Evolutionary conservation across 768 basidiomycete genomes (phyloP), one percentile per base, ranked within the genome.

Genomic region (Leccinum rimulosum): DNA sequence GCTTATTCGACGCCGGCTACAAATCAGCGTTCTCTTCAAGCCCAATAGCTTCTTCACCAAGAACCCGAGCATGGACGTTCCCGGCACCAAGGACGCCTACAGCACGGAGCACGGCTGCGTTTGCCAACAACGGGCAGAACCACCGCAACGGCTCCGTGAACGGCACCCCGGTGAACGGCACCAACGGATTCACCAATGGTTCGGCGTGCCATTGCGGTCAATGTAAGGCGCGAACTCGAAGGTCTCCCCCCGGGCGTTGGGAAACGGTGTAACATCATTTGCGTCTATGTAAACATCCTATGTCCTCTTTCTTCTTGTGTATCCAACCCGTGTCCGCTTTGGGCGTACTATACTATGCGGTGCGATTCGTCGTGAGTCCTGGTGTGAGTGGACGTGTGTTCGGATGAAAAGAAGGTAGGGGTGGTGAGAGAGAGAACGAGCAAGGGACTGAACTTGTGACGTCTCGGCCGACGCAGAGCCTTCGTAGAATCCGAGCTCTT

Each of bases 31-130:
- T 50, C 75, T 84, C 15, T 84, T 97, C 77, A 91, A 90, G 67
- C 95, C 95, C 14, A 79, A 79, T 36, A 84, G 84, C 56, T 97
- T 97, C 84, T 98, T 97, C 78, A 80, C 79, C 64, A 77, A 77
- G 64, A 96, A 95, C 74, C 95, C 95, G 2, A 86, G 88, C 63
- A 85, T 96, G 82, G 95, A 97, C 67, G 91, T 96, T n/a, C 92
- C 93, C 9, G 85, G 85, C 10, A 81, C 76, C 38, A 80, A 79
- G 48, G 93, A 94, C 71, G 59, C 72, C 4, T 74, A 82, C 59
- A 91, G 90, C 63, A 78, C 80, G 7, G 71, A 91, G 90, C 63
- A 78, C 80, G 7, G 71, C 80, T 8, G 91, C 90, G 14, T 90
- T 91, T 62, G 38, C 66, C 33, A 69, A 73, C 38, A 70, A 43